Evolutionary conservation across 2,329 filamentous ascomycete species (phyloP), one percentile per base, ranked within the genome.

Genomic region (Aspergillus bombycis): DNA sequence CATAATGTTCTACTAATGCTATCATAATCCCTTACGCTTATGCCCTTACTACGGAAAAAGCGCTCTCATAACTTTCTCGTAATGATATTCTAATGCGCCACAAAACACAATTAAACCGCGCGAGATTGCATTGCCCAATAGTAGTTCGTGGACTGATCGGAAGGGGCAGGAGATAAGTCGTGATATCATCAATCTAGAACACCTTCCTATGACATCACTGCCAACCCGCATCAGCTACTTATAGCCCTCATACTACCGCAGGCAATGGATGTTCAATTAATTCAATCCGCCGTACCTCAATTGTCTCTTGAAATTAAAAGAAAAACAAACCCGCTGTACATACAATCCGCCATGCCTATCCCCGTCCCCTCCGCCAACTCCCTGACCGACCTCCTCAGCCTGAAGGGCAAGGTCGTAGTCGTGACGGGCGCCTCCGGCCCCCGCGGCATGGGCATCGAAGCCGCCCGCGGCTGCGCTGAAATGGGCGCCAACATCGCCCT

Each of bases 381-480:
- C 59, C 73, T 81, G 64, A 63, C 79, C 54, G 77, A 79, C 63
- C 77, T 81, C 26, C 76, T 85, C 58, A 82, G 80, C 66, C 81
- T 83, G 26, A 80, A 82, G 61, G 82, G 82, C 69, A 79, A 79
- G 64, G 78, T 79, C 7, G 78, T 82, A 28, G 75, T 84, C 4
- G 74, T 85, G 19, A 84, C 83, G 30, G 81, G 81, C 58, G 83
- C 81, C 12, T 79, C 79, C 21, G 88, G 88, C 11, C 85, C 91
- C 61, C 87, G 86, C 64, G 88, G 88, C 61, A 90, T 90, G 81
- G 88, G 88, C 64, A 89, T 88, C 64, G 87, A 89, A 76, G 88
- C 87, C 64, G 88, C 88, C 57, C 86, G 87, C 57, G 87, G 86
- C 68, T 87, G 84, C 74, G 87, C 87, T 65, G 87, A 89, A 77